Evolutionary conservation across 2,329 filamentous ascomycete genomes (phyloP), one percentile per base, ranked within the genome.

Genomic region (Pseudogymnoascus sp.): DNA sequence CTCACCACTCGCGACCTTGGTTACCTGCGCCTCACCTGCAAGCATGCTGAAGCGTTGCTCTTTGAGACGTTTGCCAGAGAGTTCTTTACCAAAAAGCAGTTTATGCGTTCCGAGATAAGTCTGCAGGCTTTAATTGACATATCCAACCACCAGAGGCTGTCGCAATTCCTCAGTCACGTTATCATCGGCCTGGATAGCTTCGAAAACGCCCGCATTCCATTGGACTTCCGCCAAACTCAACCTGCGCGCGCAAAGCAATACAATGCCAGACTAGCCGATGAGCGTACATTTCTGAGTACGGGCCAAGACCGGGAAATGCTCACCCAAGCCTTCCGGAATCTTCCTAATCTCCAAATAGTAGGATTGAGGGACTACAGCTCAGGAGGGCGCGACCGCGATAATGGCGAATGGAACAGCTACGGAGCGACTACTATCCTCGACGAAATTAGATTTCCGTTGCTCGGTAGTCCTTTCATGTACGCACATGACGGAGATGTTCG

Each of bases 31-130:
- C 72, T 78, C 14, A 77, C 77, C 2, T 86, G 83, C 73, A 82
- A 78, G 61, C 70, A 75, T 15, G 68, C 85, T 11, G 84, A 88
- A 68, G 71, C 72, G 18, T 73, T 75, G 1, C 73, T 87, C 11
- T 82, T 82, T 70, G 74, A 77, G 57, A 75, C 75, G 35, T 88
- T 88, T 66, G 75, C 79, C 28, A 74, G 74, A 22, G 84, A 87
- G 64, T 89, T 86, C 75, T 89, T 89, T 72, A 76, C 74, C 58
- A 84, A 83, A 70, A 82, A 81, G 67, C 84, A 88, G 68, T 89
- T 88, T 71, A 85, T 86, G 80, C 68, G 87, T 60, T 80, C 79
- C 1, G 74, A 81, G 35, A 72, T 76, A 65, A 87, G 84, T 66
- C 73, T 87, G 8, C 76, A 80, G 59, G 75, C 79, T 0, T 35